These are phyloP conservation scores for Zelonia costaricensis DNA, from an alignment of 208 protist genomes.

Conservation along the genomic window DNA sequence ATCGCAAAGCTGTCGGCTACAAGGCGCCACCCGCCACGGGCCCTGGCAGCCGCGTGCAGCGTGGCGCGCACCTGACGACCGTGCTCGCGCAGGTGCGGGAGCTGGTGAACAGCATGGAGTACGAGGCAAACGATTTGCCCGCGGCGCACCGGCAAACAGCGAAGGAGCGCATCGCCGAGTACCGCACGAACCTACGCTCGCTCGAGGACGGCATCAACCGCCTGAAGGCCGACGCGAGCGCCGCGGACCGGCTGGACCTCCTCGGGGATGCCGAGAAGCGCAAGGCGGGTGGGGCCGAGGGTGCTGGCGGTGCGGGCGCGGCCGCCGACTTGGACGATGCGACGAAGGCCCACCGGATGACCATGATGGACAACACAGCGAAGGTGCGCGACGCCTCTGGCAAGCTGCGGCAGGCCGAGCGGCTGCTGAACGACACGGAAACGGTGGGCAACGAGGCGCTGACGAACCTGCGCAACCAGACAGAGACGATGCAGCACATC, in stretches of 20 bases:
- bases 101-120: constrained; percentile 73
- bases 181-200: constrained; percentile 26
- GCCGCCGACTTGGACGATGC: constrained; percentile 44
- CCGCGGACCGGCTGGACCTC: constrained; percentile 61
- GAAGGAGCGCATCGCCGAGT: constrained; percentile 50
- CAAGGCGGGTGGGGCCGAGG: not conserved
- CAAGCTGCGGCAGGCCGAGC: constrained; percentile 58
- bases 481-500: constrained; percentile 68
- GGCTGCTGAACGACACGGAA: constrained; percentile 70
- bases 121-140: constrained; percentile 65
- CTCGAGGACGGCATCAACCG: constrained; percentile 47
- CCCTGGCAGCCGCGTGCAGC: constrained; percentile 53
- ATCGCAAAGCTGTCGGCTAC: constrained; percentile 37
- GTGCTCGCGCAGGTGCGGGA: constrained; percentile 49
- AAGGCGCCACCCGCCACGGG: constrained; percentile 52
- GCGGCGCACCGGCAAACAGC: constrained; percentile 40
- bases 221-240: constrained; percentile 44
- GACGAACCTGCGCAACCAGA: constrained; percentile 60
- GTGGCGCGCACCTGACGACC: constrained; percentile 30
- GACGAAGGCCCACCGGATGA: constrained; percentile 45
- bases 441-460: constrained; percentile 57
- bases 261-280: constrained; percentile 23
- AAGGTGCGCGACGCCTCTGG: constrained; percentile 60
- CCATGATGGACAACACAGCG: constrained; percentile 81
- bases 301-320: not conserved